Conservation (phyloP, 768 basidiomycete species). For the Megacollybia marginata region DNA sequence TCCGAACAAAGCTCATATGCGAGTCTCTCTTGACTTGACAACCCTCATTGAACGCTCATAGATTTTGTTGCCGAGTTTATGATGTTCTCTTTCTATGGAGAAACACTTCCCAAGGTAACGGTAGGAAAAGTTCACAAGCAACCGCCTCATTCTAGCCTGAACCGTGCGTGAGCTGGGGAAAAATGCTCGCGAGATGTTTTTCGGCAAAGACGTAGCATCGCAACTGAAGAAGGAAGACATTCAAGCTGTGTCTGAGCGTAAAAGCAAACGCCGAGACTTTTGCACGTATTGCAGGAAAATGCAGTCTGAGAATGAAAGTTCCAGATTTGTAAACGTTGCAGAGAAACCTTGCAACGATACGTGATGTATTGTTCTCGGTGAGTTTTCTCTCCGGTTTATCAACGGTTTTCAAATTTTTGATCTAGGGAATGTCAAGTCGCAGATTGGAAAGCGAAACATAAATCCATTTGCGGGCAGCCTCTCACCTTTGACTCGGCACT, state of each 20-base stretch:
- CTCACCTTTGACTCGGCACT: slow-evolving; percentile 8
- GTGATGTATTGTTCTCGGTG: slow-evolving; percentile 11
- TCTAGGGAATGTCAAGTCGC: slow-evolving; percentile 9
- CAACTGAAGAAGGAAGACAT: slow-evolving; percentile 3
- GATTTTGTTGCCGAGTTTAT: slow-evolving; percentile 3
- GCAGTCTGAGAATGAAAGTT: not conserved
- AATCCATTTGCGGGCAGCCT: slow-evolving; percentile 11
- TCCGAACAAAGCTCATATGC: slow-evolving; percentile 12
- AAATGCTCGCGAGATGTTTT: not conserved
- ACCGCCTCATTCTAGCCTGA: slow-evolving; percentile 1
- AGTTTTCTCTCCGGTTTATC: not conserved
- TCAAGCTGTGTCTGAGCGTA: slow-evolving; percentile 7
- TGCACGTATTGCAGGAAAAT: slow-evolving; percentile 5
- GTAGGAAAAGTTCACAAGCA: slow-evolving; percentile 3
- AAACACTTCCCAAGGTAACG: not conserved
- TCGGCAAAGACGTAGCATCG: not conserved
- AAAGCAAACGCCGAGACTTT: slow-evolving; percentile 1
- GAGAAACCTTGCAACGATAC: slow-evolving; percentile 4
- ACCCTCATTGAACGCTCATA: not conserved
- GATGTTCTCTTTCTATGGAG: slow-evolving; percentile 1
- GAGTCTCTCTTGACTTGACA: not conserved
- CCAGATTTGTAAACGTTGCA: slow-evolving; percentile 10
- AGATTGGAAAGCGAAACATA: slow-evolving; percentile 11
- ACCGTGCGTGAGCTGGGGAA: not conserved
- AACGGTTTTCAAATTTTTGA: slow-evolving; percentile 1